Conservation (phyloP, 2,329 filamentous ascomycete species). For the Phyllosticta citriasiana region DNA sequence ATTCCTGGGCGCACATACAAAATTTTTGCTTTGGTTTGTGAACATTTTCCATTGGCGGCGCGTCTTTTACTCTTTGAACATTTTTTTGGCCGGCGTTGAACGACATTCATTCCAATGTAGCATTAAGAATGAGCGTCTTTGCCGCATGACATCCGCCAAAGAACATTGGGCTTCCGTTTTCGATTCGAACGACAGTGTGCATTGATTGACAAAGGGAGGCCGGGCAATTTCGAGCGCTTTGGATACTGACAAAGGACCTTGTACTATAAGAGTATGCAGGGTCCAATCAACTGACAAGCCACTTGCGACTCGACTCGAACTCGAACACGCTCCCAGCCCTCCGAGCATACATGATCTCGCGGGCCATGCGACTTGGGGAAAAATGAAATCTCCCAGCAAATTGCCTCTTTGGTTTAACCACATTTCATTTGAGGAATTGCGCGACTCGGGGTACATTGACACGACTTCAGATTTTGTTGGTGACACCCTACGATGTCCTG, state of each 20-base stretch:
- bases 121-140: neutral
- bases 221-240: neutral
- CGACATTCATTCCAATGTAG: neutral
- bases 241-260: neutral
- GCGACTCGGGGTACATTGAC: conserved; percentile 4
- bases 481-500: neutral
- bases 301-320: neutral
- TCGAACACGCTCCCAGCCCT: neutral
- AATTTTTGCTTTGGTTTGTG: neutral
- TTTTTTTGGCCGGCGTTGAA: neutral
- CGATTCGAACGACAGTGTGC: neutral
- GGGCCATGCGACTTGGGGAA: neutral
- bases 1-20: neutral
- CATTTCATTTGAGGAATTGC: conserved; percentile 3
- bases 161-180: neutral
- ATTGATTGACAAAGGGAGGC: neutral
- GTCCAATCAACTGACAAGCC: neutral
- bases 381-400: too few species aligned
- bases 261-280: neutral
- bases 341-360: neutral
- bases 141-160: neutral
- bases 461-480: neutral
- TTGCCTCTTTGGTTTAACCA: conserved; percentile 4
- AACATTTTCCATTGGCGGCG: neutral
- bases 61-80: neutral